Base-by-base conservation (phyloP, 2,329 filamentous ascomycete genomes). In the Cladophialophora psammophila region DNA sequence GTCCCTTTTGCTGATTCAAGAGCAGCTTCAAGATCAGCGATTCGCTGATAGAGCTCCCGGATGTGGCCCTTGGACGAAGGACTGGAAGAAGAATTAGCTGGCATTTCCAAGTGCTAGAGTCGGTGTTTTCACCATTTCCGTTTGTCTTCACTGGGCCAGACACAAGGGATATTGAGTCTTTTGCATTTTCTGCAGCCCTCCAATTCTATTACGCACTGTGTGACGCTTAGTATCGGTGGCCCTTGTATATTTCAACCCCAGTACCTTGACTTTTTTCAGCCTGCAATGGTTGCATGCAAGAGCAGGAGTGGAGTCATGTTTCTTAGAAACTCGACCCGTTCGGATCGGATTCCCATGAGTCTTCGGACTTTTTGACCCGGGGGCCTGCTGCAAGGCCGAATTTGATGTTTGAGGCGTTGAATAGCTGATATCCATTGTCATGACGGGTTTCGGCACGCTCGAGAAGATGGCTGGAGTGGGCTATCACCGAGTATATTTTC, bases 61-160 rank as follows among this genome's bases (percentile, higher is more conserved):
- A 71, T 67, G 32, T 71, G 64, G 40, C 56, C 45, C 54, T 71
- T 70, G 40, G 68, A 70, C 2, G 63, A 63, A 10, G 68, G 68
- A n/a, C 66, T 64, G 52, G 9, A 15, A 34, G 2, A n/a, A 31
- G 55, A 42, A 10, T 58, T 20, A 26, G 32, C 36, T 13, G 31
- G 5, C 1, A 36, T 20, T 10, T 38, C 5, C 26, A 48, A 32
- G 61, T 20, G 45, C 45, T 50, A 58, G 31, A 56, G 20, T 31
- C 2, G 18, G 31, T 35, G 31, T 8, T 9, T 36, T 42, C 53
- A 64, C 61, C 56, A 32, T 54, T 64, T 64, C 36, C 61, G 52
- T 31, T 64, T 53, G 38, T 64, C 61, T 45, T 64, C 61, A 12
- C 42, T 53, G 12, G 60, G 60, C 45, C 45, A 53, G 8, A 62